Evolutionary conservation across 164 flowering plant genomes (phyloP).

Genomic region (Macadamia integrifolia): DNA sequence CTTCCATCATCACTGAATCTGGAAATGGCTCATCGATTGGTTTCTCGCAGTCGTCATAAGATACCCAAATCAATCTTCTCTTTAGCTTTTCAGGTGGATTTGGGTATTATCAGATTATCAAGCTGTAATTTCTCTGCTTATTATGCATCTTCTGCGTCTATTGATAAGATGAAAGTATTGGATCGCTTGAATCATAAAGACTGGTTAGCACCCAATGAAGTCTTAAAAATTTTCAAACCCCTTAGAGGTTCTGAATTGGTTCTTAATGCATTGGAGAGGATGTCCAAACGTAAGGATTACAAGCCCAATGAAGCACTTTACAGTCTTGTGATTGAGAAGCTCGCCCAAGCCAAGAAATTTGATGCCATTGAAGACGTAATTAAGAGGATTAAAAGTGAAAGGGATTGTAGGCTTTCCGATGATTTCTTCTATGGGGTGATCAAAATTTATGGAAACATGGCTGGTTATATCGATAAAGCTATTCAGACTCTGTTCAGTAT

Average conservation of each 20-base stretch:
- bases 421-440: constrained; percentile 62
- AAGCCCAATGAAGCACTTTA: constrained; percentile 71
- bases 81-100: constrained; percentile 1
- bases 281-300: constrained; percentile 67
- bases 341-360: constrained; percentile 46
- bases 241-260: constrained; percentile 46
- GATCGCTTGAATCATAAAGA: constrained; percentile 56
- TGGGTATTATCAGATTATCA: constrained; percentile 2
- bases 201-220: constrained; percentile 74
- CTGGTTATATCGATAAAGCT: constrained; percentile 42
- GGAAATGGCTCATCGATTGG: constrained; percentile 3
- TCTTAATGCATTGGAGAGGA: constrained; percentile 29
- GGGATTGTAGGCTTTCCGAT: constrained; percentile 50
- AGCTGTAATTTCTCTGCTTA: not conserved
- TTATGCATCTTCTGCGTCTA: constrained; percentile 3
- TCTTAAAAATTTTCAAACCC: constrained; percentile 34
- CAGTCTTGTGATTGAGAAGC: constrained; percentile 41
- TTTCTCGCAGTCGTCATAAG: not conserved
- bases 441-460: constrained; percentile 54
- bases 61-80: not conserved
- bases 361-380: constrained; percentile 54
- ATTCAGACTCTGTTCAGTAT: constrained; percentile 57
- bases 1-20: too few relatives aligned
- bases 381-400: constrained; percentile 36
- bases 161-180: constrained; percentile 1